A percentile compares a stretch with the other conserved stretches of the same genome.
Evolutionary conservation across 306 rosid genomes (phyloP).

Genomic region (Trifolium fragiferum): DNA sequence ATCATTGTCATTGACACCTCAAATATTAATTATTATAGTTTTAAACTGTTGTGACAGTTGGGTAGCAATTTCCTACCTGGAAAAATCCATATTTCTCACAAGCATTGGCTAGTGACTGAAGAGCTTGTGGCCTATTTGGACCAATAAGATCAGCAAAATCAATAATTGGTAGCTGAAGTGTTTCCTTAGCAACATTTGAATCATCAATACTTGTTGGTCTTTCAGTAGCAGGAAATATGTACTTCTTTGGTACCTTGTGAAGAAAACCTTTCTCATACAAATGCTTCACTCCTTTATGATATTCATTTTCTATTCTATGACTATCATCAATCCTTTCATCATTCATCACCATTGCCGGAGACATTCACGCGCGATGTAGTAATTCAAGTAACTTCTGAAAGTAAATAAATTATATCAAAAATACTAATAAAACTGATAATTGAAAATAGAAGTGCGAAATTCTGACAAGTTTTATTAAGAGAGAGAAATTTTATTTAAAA

Average conservation of each 20-base stretch:
- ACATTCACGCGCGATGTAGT: conserved; percentile 18
- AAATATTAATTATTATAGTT: neutral
- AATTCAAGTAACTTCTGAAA: conserved; percentile 17
- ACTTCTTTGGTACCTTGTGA: conserved; percentile 64
- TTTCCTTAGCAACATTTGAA: conserved; percentile 31
- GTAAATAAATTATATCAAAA: neutral
- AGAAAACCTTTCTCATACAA: conserved; percentile 63
- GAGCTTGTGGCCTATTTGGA: conserved; percentile 59
- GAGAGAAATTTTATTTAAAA: neutral
- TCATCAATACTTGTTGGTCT: conserved; percentile 52
- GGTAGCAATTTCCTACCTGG: conserved; percentile 54
- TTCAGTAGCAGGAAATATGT: conserved; percentile 65
- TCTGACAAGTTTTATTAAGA: neutral
- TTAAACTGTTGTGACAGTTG: neutral
- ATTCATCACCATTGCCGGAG: conserved; percentile 60
- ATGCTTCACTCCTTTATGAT: conserved; percentile 78
- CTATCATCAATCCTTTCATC: conserved; percentile 25
- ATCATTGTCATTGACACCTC: neutral
- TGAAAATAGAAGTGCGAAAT: neutral
- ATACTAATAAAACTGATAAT: neutral
- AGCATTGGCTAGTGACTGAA: conserved; percentile 62
- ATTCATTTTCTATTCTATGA: conserved; percentile 38
- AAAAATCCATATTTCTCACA: conserved; percentile 79
- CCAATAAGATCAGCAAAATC: conserved; percentile 72
- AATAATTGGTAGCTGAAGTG: conserved; percentile 66